phyloP scores from a whole-genome alignment of 2,329 filamentous ascomycete species.

The Colletotrichum tamarilloi region DNA sequence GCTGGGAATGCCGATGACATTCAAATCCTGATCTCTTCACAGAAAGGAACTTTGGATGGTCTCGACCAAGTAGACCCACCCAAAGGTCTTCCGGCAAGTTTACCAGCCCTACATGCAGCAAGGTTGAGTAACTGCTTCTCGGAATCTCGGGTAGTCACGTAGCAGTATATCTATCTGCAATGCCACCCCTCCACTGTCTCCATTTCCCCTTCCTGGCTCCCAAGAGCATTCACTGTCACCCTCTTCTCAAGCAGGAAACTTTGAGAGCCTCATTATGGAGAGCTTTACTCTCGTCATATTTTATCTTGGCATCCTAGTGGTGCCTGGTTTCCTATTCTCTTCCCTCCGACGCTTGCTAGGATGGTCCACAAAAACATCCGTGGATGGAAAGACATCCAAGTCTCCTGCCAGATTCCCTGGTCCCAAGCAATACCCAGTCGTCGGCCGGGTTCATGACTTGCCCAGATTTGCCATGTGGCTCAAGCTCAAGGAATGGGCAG shows the following conservation, averaged over 20 bases:
- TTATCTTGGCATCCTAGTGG: slow-evolving; percentile 53
- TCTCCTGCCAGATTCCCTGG: slow-evolving; percentile 53
- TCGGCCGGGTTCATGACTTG: slow-evolving; percentile 61
- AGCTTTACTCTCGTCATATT: slow-evolving; percentile 52
- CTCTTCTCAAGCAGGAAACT: no score
- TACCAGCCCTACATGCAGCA: not conserved
- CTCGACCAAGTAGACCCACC: not conserved
- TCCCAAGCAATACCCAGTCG: slow-evolving; percentile 58
- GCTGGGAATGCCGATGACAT: not conserved
- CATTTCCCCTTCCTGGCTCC: not conserved
- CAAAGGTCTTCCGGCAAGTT: not conserved
- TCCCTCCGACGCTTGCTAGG: slow-evolving; percentile 50
- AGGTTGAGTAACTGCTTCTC: not conserved
- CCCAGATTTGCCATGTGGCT: slow-evolving; percentile 59
- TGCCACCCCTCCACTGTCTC: not conserved
- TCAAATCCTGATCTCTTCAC: not conserved
- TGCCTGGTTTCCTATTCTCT: slow-evolving; percentile 55
- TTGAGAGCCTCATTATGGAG: slow-evolving; percentile 47
- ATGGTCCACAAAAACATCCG: slow-evolving; percentile 39
- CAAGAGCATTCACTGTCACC: no score
- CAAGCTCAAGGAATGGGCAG: slow-evolving; percentile 61
- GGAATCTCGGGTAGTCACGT: not conserved
- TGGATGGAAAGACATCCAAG: slow-evolving; percentile 22
- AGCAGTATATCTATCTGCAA: not conserved
- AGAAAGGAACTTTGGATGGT: not conserved